These are phyloP conservation scores for Candida loeiensis DNA, from an alignment of 805 yeast genomes.

Conservation along the genomic window DNA sequence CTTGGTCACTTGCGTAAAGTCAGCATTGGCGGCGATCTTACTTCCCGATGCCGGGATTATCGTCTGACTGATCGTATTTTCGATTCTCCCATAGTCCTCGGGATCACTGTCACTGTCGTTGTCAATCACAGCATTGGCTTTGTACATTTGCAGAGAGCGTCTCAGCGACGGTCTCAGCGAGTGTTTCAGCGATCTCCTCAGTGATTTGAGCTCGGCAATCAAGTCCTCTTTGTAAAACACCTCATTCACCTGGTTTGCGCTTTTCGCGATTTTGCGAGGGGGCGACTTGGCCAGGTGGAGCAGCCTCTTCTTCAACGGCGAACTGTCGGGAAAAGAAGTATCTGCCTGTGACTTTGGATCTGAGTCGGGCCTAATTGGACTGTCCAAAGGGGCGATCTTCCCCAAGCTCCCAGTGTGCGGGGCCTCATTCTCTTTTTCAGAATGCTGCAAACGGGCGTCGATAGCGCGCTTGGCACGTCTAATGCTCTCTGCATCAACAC, in stretches of 20 bases:
- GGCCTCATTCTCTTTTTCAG: slow-evolving; percentile 7
- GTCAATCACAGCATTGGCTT: slow-evolving; percentile 16
- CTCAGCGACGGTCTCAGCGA: slow-evolving; percentile 3
- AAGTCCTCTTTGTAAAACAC: slow-evolving; percentile 24
- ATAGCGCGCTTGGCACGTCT: slow-evolving; percentile 4
- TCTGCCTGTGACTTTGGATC: slow-evolving; percentile 3
- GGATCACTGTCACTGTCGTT: slow-evolving; percentile 26
- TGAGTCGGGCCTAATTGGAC: neutral
- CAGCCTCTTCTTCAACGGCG: slow-evolving; percentile 17
- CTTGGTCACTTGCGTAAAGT: slow-evolving; percentile 17
- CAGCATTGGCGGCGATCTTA: slow-evolving; percentile 2
- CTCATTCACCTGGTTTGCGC: slow-evolving; percentile 17
- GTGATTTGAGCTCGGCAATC: slow-evolving; percentile 17
- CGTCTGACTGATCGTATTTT: slow-evolving; percentile 19
- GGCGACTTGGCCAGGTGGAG: slow-evolving; percentile 4
- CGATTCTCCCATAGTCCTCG: slow-evolving; percentile 21
- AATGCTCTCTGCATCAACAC: slow-evolving; percentile 3
- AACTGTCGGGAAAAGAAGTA: slow-evolving; percentile 11
- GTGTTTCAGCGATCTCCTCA: neutral
- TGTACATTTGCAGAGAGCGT: neutral
- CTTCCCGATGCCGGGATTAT: slow-evolving; percentile 14
- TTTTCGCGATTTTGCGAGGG: slow-evolving; percentile 19
- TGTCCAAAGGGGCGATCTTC: neutral
- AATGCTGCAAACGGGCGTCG: slow-evolving; percentile 5
- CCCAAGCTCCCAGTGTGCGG: neutral